phyloP scores from a whole-genome alignment of 73 alveolate genomes.

The Strombidium stylifer region DNA sequence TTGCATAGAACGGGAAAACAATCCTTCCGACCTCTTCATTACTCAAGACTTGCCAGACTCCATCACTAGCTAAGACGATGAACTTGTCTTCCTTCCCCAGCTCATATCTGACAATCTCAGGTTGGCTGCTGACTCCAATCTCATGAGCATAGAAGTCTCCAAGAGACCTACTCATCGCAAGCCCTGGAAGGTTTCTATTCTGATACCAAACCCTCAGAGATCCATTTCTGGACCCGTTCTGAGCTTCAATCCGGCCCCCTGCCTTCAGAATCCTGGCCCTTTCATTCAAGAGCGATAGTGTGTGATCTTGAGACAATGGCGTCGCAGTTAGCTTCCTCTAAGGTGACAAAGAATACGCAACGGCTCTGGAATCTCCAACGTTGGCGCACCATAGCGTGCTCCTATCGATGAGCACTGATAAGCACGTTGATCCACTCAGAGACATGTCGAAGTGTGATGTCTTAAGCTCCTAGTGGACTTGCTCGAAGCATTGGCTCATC shows the following conservation, averaged over 20 bases:
- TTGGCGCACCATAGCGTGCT: too few species aligned
- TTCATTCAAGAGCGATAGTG: slow-evolving; percentile 18
- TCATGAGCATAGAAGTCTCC: slow-evolving; percentile 43
- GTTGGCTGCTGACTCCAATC: slow-evolving; percentile 49
- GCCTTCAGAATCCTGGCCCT: slow-evolving; percentile 26
- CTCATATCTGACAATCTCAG: slow-evolving; percentile 30
- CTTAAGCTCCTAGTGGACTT: too few species aligned
- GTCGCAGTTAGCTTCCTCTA: slow-evolving; percentile 4
- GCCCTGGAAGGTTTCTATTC: slow-evolving; percentile 54
- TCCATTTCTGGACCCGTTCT: slow-evolving; percentile 22
- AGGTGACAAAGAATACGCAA: slow-evolving; percentile 44
- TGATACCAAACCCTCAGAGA: slow-evolving; percentile 52
- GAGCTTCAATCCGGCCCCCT: slow-evolving; percentile 76
- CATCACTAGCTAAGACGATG: slow-evolving; percentile 56
- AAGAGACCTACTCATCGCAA: slow-evolving; percentile 56
- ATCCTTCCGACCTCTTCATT: slow-evolving; percentile 36
- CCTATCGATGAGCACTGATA: too few species aligned
- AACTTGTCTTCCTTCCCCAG: slow-evolving; percentile 42
- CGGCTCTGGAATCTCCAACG: slow-evolving; percentile 93
- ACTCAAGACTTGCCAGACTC: slow-evolving; percentile 50
- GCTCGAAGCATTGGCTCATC: too few species aligned
- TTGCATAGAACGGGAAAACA: slow-evolving; percentile 45
- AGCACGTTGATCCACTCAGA: too few species aligned
- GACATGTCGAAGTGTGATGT: too few species aligned
- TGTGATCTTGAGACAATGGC: slow-evolving; percentile 29